These are phyloP conservation scores for Lentinula guzmanii DNA, from an alignment of 768 basidiomycete species.

Conservation along the genomic window DNA sequence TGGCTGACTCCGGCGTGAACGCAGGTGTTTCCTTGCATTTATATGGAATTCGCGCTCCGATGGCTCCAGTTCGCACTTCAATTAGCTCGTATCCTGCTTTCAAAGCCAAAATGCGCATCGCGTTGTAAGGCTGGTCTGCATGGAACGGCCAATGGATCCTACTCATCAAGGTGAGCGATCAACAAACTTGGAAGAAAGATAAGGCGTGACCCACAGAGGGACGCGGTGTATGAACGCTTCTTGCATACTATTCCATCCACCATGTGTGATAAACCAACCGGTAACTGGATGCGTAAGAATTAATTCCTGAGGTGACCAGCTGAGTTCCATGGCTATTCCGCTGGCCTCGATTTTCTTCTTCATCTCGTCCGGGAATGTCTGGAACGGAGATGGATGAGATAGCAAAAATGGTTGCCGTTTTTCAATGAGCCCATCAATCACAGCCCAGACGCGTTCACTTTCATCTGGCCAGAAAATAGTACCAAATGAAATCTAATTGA, in stretches of 20 bases:
- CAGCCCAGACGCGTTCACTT: neutral
- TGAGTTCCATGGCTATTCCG: neutral
- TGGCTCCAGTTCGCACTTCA: conserved; percentile 1
- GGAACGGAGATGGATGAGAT: conserved; percentile 1
- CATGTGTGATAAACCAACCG: conserved; percentile 5
- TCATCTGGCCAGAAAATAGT: conserved; percentile 1
- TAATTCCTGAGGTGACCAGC: neutral
- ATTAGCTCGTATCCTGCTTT: conserved; percentile 3
- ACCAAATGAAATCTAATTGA: neutral
- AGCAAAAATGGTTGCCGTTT: conserved; percentile 1
- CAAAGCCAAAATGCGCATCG: neutral
- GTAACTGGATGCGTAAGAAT: conserved; percentile 2
- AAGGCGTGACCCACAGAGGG: neutral
- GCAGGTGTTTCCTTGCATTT: neutral
- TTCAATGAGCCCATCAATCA: conserved; percentile 1
- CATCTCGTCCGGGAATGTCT: neutral
- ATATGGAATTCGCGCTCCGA: neutral
- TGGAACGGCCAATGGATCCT: conserved; percentile 5
- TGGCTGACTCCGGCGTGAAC: neutral
- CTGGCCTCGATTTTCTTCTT: neutral
- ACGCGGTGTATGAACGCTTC: conserved; percentile 1
- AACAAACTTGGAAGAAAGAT: neutral
- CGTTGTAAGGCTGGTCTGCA: conserved; percentile 5
- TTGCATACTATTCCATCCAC: conserved; percentile 5
- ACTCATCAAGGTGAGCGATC: neutral